phyloP scores from a whole-genome alignment of 495 filamentous ascomycete genomes.

The Corynascus novoguineensis region DNA sequence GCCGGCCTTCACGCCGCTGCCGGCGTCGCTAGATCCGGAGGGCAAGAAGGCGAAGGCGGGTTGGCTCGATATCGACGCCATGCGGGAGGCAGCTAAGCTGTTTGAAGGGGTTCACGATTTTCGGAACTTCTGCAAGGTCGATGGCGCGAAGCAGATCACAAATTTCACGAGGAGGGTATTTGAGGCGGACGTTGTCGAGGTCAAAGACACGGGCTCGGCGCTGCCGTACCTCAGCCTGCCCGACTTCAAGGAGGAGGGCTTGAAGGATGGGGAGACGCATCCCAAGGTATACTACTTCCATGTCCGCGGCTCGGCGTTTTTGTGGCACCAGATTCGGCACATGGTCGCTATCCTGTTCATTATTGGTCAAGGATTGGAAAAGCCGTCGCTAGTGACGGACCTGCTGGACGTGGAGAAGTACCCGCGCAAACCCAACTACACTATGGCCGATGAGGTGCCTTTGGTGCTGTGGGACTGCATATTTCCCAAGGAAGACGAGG shows the following conservation, averaged over 20 bases:
- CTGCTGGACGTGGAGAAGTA: constrained; percentile 65
- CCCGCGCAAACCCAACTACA: constrained; percentile 72
- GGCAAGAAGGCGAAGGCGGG: constrained; percentile 30
- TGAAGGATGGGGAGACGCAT: constrained; percentile 13
- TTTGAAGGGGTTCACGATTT: constrained; percentile 88
- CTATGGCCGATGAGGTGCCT: constrained; percentile 83
- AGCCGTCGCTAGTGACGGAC: constrained; percentile 60
- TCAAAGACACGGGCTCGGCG: constrained; percentile 45
- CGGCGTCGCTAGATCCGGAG: constrained; percentile 27
- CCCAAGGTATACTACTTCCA: constrained; percentile 80
- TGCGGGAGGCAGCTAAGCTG: constrained; percentile 71
- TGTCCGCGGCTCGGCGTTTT: constrained; percentile 84
- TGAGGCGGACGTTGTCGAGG: constrained; percentile 66
- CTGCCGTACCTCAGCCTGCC: constrained; percentile 37
- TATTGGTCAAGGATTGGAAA: constrained; percentile 84
- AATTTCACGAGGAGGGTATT: constrained; percentile 75
- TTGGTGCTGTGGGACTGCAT: constrained; percentile 93
- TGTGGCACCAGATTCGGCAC: constrained; percentile 96
- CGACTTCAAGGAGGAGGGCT: constrained; percentile 2
- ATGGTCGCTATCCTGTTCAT: constrained; percentile 84
- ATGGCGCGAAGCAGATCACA: constrained; percentile 75
- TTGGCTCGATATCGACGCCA: constrained; percentile 74
- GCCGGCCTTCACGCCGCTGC: constrained; percentile 67
- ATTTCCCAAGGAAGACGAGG: constrained; percentile 54
- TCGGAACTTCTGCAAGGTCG: constrained; percentile 92